Conservation (phyloP, 2,329 filamentous ascomycete species). For the Colletotrichum incanum region DNA sequence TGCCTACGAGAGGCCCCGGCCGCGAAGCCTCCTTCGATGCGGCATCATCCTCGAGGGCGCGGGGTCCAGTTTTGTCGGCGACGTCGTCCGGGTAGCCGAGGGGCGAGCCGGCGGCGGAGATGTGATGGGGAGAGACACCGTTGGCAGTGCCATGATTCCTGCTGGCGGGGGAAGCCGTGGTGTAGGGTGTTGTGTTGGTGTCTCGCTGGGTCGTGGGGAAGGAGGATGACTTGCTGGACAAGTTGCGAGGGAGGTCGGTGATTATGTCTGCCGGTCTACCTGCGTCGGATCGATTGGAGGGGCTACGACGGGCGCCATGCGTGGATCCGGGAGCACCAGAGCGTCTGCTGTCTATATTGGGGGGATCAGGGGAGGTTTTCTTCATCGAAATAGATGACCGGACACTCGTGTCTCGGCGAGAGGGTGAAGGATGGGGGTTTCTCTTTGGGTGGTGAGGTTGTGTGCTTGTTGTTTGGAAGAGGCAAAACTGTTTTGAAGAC, state of each 20-base stretch:
- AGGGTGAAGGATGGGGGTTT: not conserved
- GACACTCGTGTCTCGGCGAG: constrained; percentile 42
- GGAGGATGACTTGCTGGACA: constrained; percentile 20
- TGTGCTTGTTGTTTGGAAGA: constrained; percentile 1
- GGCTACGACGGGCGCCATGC: constrained; percentile 64
- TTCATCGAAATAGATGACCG: constrained; percentile 70
- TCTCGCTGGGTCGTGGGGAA: constrained; percentile 42
- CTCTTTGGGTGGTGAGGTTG: not conserved
- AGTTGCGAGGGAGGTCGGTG: constrained; percentile 22
- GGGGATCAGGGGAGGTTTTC: constrained; percentile 69
- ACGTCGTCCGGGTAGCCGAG: constrained; percentile 17
- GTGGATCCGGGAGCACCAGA: constrained; percentile 69
- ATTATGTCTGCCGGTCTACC: constrained; percentile 49
- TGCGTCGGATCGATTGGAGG: constrained; percentile 56
- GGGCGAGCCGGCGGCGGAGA: constrained; percentile 46
- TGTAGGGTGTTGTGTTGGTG: constrained; percentile 44
- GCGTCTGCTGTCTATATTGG: constrained; percentile 70
- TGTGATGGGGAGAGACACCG: constrained; percentile 44
- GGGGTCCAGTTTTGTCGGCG: constrained; percentile 21
- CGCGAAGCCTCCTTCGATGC: constrained; percentile 67
- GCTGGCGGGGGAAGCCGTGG: constrained; percentile 23
- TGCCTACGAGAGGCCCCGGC: constrained; percentile 71
- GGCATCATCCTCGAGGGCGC: constrained; percentile 25
- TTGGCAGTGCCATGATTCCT: constrained; percentile 39
- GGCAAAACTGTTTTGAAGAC: constrained; percentile 24